phyloP scores from a whole-genome alignment of 2,329 filamentous ascomycete species.

The Aspergillus sojae region DNA sequence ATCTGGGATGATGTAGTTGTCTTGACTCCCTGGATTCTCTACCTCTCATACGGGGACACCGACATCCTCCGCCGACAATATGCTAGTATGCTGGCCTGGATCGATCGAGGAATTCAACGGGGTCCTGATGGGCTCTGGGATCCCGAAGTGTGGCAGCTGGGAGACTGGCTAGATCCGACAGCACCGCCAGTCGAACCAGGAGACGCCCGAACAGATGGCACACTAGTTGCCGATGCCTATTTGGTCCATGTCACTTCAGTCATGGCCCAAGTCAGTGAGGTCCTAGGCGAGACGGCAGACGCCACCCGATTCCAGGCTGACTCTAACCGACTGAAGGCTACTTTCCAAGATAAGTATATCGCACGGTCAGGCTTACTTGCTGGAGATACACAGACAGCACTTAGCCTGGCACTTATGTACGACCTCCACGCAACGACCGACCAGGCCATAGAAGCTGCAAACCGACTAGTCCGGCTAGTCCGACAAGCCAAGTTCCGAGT shows the following conservation, averaged over 20 bases:
- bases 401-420: slow-evolving; percentile 30
- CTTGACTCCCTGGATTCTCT: slow-evolving; percentile 40
- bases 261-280: slow-evolving; percentile 30
- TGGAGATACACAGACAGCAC: slow-evolving; percentile 37
- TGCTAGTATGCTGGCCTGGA: slow-evolving; percentile 38
- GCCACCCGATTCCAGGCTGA: slow-evolving; percentile 25
- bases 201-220: slow-evolving; percentile 33
- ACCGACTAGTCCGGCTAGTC: slow-evolving; percentile 20
- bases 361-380: slow-evolving; percentile 30
- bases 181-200: slow-evolving; percentile 40
- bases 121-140: slow-evolving; percentile 40
- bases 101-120: slow-evolving; percentile 38
- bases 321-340: slow-evolving; percentile 18
- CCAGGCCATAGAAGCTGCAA: slow-evolving; percentile 8
- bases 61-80: slow-evolving; percentile 41
- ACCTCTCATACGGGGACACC: slow-evolving; percentile 36
- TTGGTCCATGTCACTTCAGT: slow-evolving; percentile 38
- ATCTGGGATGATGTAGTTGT: slow-evolving; percentile 46
- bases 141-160: slow-evolving; percentile 37
- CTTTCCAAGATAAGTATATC: slow-evolving; percentile 36
- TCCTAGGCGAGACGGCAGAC: slow-evolving; percentile 26
- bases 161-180: slow-evolving; percentile 47
- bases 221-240: slow-evolving; percentile 44
- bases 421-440: slow-evolving; percentile 22
- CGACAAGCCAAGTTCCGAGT: slow-evolving; percentile 35